Evolutionary conservation across 2,329 filamentous ascomycete species (phyloP).

Genomic region (Alternaria brassicae): DNA sequence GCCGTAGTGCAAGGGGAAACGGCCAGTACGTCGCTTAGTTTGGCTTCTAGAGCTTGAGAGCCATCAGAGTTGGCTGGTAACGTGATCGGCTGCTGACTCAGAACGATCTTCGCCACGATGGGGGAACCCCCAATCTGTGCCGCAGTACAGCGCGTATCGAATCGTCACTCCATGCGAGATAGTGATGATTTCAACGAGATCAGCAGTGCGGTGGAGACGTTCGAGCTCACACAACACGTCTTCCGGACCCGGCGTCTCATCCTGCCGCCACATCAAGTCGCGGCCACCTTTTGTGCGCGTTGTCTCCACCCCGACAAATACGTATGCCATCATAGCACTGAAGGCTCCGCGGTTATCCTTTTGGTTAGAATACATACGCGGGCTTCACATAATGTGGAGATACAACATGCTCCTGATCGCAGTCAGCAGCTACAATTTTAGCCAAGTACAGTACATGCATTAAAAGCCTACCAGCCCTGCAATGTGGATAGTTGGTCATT

Average conservation of each 20-base stretch:
- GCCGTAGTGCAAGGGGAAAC: background rate
- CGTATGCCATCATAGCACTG: background rate
- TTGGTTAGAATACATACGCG: background rate
- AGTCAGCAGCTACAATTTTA: background rate
- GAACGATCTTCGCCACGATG: constrained; percentile 5
- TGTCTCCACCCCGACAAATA: background rate
- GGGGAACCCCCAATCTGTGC: constrained; percentile 2
- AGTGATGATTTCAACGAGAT: background rate
- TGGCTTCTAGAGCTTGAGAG: background rate
- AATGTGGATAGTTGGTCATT: background rate
- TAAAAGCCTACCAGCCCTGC: background rate
- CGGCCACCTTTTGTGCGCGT: background rate
- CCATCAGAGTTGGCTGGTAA: background rate
- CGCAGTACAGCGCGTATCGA: constrained; percentile 4
- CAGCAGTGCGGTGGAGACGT: background rate
- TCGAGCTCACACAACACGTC: background rate
- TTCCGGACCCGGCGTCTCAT: background rate
- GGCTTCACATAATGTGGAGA: background rate
- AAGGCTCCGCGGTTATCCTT: background rate
- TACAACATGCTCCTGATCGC: background rate
- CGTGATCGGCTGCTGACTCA: background rate
- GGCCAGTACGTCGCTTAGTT: background rate
- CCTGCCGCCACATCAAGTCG: background rate
- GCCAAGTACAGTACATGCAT: background rate
- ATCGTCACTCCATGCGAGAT: background rate